Evolutionary conservation across 306 rosid species (phyloP).

Genomic region (Prunus campanulata): DNA sequence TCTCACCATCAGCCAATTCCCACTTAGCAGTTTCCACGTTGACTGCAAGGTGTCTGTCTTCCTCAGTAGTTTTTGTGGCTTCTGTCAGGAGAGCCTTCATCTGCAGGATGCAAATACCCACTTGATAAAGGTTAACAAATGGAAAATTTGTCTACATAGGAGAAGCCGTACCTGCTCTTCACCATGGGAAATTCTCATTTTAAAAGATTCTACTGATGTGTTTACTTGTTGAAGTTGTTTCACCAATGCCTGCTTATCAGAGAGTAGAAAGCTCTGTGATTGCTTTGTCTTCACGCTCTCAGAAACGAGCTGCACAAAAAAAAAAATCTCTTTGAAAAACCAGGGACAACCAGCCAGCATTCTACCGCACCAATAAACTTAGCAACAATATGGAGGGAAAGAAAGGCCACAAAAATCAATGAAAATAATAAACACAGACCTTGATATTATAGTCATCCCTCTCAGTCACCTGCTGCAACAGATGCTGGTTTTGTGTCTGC

Average conservation of each 20-base stretch:
- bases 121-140: constrained; percentile 12
- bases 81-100: constrained; percentile 56
- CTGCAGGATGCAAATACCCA: constrained; percentile 46
- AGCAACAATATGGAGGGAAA: constrained; percentile 1
- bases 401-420: constrained; percentile 4
- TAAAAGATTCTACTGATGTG: constrained; percentile 52
- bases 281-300: constrained; percentile 93
- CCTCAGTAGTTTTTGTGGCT: constrained; percentile 60
- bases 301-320: constrained; percentile 77
- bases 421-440: constrained; percentile 45
- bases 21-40: constrained; percentile 63
- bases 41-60: constrained; percentile 61
- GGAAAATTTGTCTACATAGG: background rate
- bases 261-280: constrained; percentile 48
- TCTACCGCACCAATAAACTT: constrained; percentile 10
- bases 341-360: constrained; percentile 21
- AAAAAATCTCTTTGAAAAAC: constrained; percentile 10
- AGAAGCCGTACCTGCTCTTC: constrained; percentile 67
- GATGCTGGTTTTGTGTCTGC: constrained; percentile 95
- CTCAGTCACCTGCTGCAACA: constrained; percentile 81
- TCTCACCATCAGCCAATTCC: constrained; percentile 92
- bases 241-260: constrained; percentile 75
- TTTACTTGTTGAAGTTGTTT: constrained; percentile 76
- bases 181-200: constrained; percentile 46
- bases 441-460: constrained; percentile 97